Conservation (phyloP, 305 asterid genomes). For the Withania somnifera region DNA sequence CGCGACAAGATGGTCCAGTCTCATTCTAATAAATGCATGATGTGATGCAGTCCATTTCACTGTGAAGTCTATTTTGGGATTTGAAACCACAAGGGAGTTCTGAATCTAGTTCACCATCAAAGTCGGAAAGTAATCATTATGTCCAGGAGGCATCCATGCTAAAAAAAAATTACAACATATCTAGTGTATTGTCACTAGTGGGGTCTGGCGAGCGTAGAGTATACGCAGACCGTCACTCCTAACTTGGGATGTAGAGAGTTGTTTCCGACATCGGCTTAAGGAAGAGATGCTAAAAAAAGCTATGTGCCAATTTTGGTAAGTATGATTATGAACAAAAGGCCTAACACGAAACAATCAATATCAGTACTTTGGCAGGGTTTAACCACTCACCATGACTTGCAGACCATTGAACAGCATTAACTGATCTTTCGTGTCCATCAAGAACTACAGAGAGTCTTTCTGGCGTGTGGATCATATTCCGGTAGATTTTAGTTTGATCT, state of each 20-base stretch:
- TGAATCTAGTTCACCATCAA: background rate
- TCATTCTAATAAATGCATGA: background rate
- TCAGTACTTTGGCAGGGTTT: background rate
- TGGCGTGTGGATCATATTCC: conserved; percentile 18
- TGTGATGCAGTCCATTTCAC: background rate
- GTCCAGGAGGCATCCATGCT: background rate
- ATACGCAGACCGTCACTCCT: too few species aligned
- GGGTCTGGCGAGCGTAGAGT: too few species aligned
- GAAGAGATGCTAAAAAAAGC: background rate
- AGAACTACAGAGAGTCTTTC: conserved; percentile 38
- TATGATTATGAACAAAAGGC: background rate
- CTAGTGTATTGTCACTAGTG: too few species aligned
- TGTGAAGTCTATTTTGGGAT: background rate
- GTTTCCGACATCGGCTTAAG: too few species aligned
- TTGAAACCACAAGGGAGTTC: background rate
- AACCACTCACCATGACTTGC: conserved; percentile 48
- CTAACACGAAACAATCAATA: background rate
- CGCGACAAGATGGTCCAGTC: background rate
- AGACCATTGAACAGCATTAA: conserved; percentile 78
- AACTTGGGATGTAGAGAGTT: too few species aligned
- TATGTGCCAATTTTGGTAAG: background rate
- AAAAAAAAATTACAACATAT: too few species aligned
- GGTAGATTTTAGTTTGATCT: conserved; percentile 24
- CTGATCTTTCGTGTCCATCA: conserved; percentile 60
- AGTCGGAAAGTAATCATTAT: background rate